Percentiles rank a stretch among this genome's conserved stretches.
Conservation (phyloP, 1,139 yeast genomes). For the Sugiyamaella sp. region DNA sequence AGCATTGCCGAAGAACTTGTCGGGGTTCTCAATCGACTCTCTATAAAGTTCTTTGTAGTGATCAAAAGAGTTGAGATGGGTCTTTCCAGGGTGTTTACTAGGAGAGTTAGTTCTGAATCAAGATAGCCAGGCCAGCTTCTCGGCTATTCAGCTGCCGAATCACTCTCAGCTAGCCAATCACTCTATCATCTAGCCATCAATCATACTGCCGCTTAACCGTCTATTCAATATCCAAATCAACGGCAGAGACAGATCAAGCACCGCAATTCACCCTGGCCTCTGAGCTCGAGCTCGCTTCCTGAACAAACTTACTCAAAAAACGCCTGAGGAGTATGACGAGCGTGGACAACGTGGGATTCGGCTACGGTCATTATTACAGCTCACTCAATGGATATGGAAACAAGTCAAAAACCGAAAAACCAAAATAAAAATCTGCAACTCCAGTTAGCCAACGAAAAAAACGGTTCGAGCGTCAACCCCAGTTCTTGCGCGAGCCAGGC, state of each 20-base stretch:
- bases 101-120: conserved; percentile 7
- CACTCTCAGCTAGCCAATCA: too few species aligned
- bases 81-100: conserved; percentile 41
- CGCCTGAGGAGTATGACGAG: conserved; percentile 71
- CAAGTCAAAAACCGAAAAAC: not conserved
- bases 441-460: not conserved
- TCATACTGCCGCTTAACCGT: too few species aligned
- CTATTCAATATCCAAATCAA: too few species aligned
- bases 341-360: conserved; percentile 71
- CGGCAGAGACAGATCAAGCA: too few species aligned
- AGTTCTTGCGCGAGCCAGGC: not conserved
- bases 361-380: conserved; percentile 55
- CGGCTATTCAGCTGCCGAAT: too few species aligned
- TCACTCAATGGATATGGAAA: not conserved
- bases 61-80: conserved; percentile 51
- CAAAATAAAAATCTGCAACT: not conserved
- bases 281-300: too few species aligned
- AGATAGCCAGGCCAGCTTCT: too few species aligned
- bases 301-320: conserved; percentile 59
- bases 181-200: too few species aligned
- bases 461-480: not conserved
- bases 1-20: conserved; percentile 75
- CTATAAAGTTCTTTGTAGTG: conserved; percentile 73
- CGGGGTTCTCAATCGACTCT: conserved; percentile 80
- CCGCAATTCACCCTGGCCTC: too few species aligned